These are phyloP conservation scores for Camelina sativa DNA, from an alignment of 345 rosid species.

Conservation along the genomic window DNA sequence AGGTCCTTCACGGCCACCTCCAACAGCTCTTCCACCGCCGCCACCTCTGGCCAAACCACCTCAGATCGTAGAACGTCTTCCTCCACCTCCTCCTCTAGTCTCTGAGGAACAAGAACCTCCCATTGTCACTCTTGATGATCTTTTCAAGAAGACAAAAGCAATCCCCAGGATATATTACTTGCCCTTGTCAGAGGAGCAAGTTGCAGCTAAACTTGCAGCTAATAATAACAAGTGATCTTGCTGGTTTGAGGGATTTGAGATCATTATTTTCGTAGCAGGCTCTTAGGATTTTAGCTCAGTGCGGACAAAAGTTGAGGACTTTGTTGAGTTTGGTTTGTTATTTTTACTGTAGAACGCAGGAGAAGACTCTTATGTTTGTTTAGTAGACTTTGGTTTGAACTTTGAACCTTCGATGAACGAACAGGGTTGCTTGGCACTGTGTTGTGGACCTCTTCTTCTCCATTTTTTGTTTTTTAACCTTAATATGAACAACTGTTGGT, in stretches of 20 bases:
- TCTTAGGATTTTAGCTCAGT: slow-evolving; percentile 39
- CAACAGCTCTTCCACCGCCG: slow-evolving; percentile 67
- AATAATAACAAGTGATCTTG: slow-evolving; percentile 40
- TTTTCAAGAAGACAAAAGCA: slow-evolving; percentile 90
- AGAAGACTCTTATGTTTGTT: slow-evolving; percentile 39
- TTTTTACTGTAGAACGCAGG: slow-evolving; percentile 39
- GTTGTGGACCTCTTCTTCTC: slow-evolving; percentile 10
- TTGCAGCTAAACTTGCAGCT: slow-evolving; percentile 71
- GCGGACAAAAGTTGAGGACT: slow-evolving; percentile 37
- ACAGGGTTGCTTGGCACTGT: slow-evolving; percentile 25
- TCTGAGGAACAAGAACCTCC: slow-evolving; percentile 80
- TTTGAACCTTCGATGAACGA: slow-evolving; percentile 23
- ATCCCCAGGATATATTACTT: slow-evolving; percentile 95
- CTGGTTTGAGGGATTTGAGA: slow-evolving; percentile 13
- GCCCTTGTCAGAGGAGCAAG: slow-evolving; percentile 90
- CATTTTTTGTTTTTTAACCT: background rate
- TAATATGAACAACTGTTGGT: slow-evolving; percentile 13
- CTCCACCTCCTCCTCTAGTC: slow-evolving; percentile 58
- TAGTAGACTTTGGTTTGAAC: slow-evolving; percentile 26
- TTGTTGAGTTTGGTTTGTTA: slow-evolving; percentile 41
- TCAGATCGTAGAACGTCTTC: slow-evolving; percentile 55
- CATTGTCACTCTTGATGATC: slow-evolving; percentile 88
- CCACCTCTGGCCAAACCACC: slow-evolving; percentile 61
- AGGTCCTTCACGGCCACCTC: slow-evolving; percentile 47
- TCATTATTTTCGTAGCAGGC: slow-evolving; percentile 37